Base-by-base conservation (phyloP, 331 rosid genomes). In the Saraca asoca region DNA sequence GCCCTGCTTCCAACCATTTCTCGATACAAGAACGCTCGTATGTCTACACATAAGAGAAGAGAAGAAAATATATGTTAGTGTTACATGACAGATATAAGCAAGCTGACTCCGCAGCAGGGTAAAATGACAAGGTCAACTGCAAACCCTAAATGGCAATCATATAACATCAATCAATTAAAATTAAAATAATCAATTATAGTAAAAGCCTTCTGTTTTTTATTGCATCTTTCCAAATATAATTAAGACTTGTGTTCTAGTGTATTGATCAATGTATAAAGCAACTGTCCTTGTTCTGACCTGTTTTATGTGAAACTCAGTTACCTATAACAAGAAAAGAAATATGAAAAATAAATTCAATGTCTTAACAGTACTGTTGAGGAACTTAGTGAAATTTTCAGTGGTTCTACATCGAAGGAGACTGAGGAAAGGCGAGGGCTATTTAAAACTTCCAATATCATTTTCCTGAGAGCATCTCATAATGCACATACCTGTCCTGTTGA, bases 1-100 rank as follows among this genome's bases (percentile, higher is more conserved):
- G 95, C 70, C 96, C 94, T 5, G 72, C 91, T 50, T 85, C 95
- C 77, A 90, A 77, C 97, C 98, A 93, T 75, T 84, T 90, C 80
- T 90, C 97, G 19, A 93, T 93, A 75, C 85, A 93, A 56, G 85
- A 67, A 55, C 96, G 97, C 77, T 93, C 98, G 19, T 90, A 93
- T 38, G 98, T 93, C 98, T 93, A 85, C 87, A 78, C 58, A 62
- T 64, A 58, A 16, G 55, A 76, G 58, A 75, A 78, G 61, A 62
- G 75, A 29, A 45, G 37, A 19, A n/a, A 15, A 69, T 37, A 78
- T 51, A 56, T 46, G 29, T 54, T 67, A 57, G 75, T 39, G 48
- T 48, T 16, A 52, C 57, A 16, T 42, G 58, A 68, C 57, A 65
- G 53, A 61, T 57, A 51, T 39, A 72, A 58, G 53, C 65, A 62